Evolutionary conservation across 192 early-diverging fungal species (phyloP).

Genomic region (Coemansia sp.): DNA sequence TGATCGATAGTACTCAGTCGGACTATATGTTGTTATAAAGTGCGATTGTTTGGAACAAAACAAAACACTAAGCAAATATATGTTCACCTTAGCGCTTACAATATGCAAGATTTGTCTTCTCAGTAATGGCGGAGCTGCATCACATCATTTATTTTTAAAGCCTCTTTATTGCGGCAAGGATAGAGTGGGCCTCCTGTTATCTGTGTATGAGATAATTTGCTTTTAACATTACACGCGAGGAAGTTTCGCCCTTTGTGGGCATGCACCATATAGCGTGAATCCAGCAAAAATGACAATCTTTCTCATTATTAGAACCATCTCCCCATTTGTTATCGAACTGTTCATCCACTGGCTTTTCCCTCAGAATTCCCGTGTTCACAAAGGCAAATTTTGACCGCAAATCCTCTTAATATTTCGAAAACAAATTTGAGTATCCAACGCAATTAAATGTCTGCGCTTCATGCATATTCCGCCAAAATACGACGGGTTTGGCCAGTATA

Average conservation of each 20-base stretch:
- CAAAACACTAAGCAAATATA: not conserved
- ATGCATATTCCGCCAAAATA: not conserved
- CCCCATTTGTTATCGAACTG: not conserved
- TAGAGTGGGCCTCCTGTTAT: not conserved
- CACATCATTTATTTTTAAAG: not conserved
- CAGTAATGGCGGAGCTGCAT: not conserved
- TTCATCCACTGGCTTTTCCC: not conserved
- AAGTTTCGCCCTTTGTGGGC: not conserved
- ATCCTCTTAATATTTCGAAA: not conserved
- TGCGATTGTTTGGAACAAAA: not conserved
- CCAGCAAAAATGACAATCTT: constrained; percentile 3
- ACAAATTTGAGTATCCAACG: not conserved
- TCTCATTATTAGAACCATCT: not conserved
- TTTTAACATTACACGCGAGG: not conserved
- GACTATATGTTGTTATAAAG: too few relatives aligned
- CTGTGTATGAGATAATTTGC: not conserved
- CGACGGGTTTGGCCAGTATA: not conserved
- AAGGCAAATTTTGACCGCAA: not conserved
- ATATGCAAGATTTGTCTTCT: not conserved
- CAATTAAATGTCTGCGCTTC: not conserved
- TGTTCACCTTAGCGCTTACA: not conserved
- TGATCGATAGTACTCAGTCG: too few relatives aligned
- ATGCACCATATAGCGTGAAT: constrained; percentile 11
- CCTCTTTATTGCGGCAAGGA: not conserved
- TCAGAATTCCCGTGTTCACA: constrained; percentile 2